phyloP scores from a whole-genome alignment of 495 filamentous ascomycete genomes.

The Daldinia concentrica region DNA sequence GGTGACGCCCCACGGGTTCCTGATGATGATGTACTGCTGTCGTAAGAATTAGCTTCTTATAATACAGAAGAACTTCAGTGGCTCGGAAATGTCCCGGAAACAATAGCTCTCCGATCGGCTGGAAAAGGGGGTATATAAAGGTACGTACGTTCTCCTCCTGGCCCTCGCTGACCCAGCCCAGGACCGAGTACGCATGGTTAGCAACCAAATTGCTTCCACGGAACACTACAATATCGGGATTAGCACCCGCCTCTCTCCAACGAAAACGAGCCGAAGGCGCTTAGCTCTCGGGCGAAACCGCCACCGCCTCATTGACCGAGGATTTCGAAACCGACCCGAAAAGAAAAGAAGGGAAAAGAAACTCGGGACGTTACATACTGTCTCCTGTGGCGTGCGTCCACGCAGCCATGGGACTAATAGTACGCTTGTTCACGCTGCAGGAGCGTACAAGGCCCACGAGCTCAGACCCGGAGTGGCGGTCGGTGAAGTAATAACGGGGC shows the following conservation, averaged over 20 bases:
- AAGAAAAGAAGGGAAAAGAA: background rate
- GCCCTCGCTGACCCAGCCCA: constrained; percentile 50
- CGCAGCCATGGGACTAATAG: constrained; percentile 46
- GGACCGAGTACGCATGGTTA: constrained; percentile 53
- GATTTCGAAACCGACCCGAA: background rate
- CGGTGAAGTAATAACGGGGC: constrained; percentile 47
- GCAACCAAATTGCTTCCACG: constrained; percentile 49
- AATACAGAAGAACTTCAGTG: background rate
- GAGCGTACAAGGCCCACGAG: constrained; percentile 46
- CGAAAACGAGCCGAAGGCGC: background rate
- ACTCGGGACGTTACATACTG: background rate
- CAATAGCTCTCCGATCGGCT: background rate
- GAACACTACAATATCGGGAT: constrained; percentile 23
- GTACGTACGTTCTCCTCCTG: constrained; percentile 39
- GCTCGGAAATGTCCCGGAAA: background rate
- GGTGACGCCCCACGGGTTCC: constrained; percentile 53
- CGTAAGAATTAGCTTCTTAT: background rate
- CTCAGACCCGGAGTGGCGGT: constrained; percentile 36
- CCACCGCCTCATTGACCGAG: background rate
- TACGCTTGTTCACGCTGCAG: constrained; percentile 48
- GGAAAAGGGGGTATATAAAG: background rate
- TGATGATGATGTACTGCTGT: constrained; percentile 48
- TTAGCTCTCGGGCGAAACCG: background rate
- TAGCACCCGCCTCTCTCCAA: too few relatives aligned
- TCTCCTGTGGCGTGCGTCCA: constrained; percentile 45